Evolutionary conservation across 2,329 filamentous ascomycete genomes (phyloP), one percentile per base, ranked within the genome.

Genomic region (Trichoderma sp.): DNA sequence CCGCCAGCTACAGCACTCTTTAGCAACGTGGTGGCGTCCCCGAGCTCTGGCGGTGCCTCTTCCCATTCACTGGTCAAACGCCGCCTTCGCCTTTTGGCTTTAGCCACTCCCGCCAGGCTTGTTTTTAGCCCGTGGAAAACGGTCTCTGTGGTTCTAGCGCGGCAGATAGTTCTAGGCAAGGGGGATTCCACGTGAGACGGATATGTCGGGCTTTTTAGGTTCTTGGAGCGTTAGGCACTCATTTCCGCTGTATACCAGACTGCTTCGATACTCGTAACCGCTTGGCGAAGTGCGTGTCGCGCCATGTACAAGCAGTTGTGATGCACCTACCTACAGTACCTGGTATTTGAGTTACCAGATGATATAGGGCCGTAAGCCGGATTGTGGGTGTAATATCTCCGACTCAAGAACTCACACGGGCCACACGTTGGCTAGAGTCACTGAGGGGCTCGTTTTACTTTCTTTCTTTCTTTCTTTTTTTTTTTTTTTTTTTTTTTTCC

Each of bases 161-260:
- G 49, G 66, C 34, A 39, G 51, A 43, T 43, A 24, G 43, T 46
- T n/a, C 43, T 46, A 46, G 61, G 61, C 61, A 68, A 59, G 66
- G 66, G 58, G 55, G 61, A 68, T 39, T 68, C 49, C 66, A 68
- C 66, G 66, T 68, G 66, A 68, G 66, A 68, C 66, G 56, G 66
- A 61, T 61, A 43, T n/a, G 32, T 49, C 66, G 66, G 60, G 46
- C 46, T 39, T 54, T 63, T 46, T 55, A 65, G 61, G 51, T 52
- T 59, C 49, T 18, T 46, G 43, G 43, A 46, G 14, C 14, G 37
- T 67, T 67, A 32, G 65, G 65, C 49, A 51, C 28, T 39, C 59
- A 43, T 39, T 39, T 59, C 46, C 51, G 11, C n/a, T 46, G 7
- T 21, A 46, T 13, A 13, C 32, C 32, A 34, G 32, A 14, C n/a